phyloP scores from a whole-genome alignment of 1,284 basidiomycete genomes.

The Agroathelia rolfsii region DNA sequence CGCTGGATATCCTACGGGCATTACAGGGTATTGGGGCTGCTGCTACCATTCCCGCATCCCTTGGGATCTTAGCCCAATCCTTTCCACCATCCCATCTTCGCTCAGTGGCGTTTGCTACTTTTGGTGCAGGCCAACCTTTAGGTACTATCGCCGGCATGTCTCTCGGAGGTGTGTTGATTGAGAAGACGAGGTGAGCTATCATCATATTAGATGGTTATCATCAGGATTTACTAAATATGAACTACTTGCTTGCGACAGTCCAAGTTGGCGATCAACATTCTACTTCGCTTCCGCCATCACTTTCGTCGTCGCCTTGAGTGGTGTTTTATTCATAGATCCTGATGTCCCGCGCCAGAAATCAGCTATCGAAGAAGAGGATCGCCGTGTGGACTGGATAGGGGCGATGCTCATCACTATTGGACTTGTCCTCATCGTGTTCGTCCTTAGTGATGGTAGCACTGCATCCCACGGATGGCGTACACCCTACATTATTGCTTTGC shows the following conservation, averaged over 20 bases:
- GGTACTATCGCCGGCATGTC: slow-evolving; percentile 37
- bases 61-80: slow-evolving; percentile 34
- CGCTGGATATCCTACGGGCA: slow-evolving; percentile 20
- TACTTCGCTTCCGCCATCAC: slow-evolving; percentile 42
- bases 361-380: slow-evolving; percentile 10
- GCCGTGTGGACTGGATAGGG: slow-evolving; percentile 45
- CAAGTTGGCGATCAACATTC: slow-evolving; percentile 47
- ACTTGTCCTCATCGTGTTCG: slow-evolving; percentile 43
- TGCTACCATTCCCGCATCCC: slow-evolving; percentile 25
- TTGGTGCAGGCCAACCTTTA: slow-evolving; percentile 37
- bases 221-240: neutral
- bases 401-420: slow-evolving; percentile 38
- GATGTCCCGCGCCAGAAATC: slow-evolving; percentile 22
- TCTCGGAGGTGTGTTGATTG: slow-evolving; percentile 36
- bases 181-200: slow-evolving; percentile 24
- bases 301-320: slow-evolving; percentile 28
- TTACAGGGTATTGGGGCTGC: slow-evolving; percentile 25
- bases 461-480: slow-evolving; percentile 48
- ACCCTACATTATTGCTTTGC: slow-evolving; percentile 37
- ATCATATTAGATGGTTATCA: neutral
- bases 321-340: slow-evolving; percentile 33
- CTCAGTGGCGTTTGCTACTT: slow-evolving; percentile 31
- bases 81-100: slow-evolving; percentile 26
- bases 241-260: slow-evolving; percentile 12
- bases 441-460: slow-evolving; percentile 41